phyloP scores from a whole-genome alignment of 2,329 filamentous ascomycete species.

The Daldinia eschscholtzii region DNA sequence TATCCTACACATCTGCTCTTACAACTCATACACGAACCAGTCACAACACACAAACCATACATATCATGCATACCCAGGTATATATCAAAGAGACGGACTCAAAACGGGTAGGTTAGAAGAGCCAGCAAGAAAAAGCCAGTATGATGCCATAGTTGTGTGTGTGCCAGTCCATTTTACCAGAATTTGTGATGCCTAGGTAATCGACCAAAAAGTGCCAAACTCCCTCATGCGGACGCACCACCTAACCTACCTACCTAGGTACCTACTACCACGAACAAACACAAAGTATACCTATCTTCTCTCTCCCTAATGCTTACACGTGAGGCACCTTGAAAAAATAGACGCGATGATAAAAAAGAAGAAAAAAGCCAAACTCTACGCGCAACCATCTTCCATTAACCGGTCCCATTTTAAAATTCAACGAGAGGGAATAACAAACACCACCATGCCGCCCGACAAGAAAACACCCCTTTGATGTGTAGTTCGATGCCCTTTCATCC shows the following conservation, averaged over 20 bases:
- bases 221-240: conserved; percentile 42
- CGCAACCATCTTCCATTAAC: conserved; percentile 38
- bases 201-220: conserved; percentile 35
- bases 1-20: not conserved
- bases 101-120: not conserved
- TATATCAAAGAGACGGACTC: not conserved
- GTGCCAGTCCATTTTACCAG: conserved; percentile 31
- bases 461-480: conserved; percentile 28
- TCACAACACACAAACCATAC: not conserved
- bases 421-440: conserved; percentile 20
- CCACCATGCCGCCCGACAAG: conserved; percentile 32
- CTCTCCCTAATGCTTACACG: conserved; percentile 36
- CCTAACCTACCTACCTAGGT: not conserved
- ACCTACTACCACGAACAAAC: conserved; percentile 1
- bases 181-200: conserved; percentile 15
- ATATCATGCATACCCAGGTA: too few species aligned
- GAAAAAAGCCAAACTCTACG: conserved; percentile 30
- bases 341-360: conserved; percentile 9
- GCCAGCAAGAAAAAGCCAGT: not conserved
- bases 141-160: conserved; percentile 7
- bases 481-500: conserved; percentile 10
- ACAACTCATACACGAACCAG: not conserved
- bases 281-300: conserved; percentile 1
- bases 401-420: conserved; percentile 27
- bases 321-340: conserved; percentile 16